Base-by-base conservation (phyloP, 1,284 basidiomycete species). In the Earliella scabrosa region DNA sequence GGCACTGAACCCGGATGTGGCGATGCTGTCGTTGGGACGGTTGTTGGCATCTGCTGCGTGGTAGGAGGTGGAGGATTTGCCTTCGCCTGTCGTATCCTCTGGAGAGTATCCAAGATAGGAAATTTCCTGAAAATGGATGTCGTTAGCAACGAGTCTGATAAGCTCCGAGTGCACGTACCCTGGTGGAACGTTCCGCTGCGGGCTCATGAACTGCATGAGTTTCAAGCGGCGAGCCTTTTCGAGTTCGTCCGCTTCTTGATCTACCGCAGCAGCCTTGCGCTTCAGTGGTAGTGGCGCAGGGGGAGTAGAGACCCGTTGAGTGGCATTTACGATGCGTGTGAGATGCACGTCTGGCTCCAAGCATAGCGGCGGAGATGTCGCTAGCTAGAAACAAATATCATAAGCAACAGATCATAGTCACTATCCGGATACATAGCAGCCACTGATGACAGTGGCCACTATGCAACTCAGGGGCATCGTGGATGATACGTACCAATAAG, bases 161-260 rank as follows among this genome's bases (percentile, higher is more conserved):
- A 10, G 18, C 1, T 43, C 4, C 20, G 18, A 20, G 20, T 38
- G 38, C 34, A 67, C 69, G 47, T 74, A 87, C 85, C 68, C 81
- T 45, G 82, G 77, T 26, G 73, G 72, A 56, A 79, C 73, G 49
- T 75, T 80, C 44, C 48, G 70, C 60, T 82, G 79, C 6, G 88
- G 88, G 57, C 83, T 82, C 88, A 90, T 89, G 72, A 85, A 90
- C 52, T 87, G 82, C 76, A 88, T 79, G 50, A 93, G 82, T 77
- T 90, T 90, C 26, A 80, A 75, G 50, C 85, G 79, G 48, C 87
- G 82, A 20, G 82, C 83, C 68, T 83, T 88, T 60, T 89, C 86
- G 4, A 80, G 78, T 63, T 90, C 88, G 49, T 90, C 86, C 53
- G 88, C 87, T 62, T 90, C 89, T 10, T 82, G 80, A 26, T 86